Base-by-base conservation (phyloP, 345 rosid species). In the Litchi chinensis region DNA sequence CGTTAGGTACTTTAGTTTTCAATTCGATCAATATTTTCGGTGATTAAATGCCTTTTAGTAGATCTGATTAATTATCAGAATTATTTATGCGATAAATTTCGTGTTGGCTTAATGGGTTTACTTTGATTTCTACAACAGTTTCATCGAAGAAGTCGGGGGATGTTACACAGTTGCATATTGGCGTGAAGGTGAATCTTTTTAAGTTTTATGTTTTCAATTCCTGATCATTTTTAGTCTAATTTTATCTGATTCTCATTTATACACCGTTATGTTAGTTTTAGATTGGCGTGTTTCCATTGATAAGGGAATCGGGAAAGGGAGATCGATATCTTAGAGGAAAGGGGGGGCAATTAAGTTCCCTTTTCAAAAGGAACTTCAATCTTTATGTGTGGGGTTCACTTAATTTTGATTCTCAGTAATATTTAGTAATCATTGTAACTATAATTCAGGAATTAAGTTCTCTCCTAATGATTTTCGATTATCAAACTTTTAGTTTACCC, bases 101-200 rank as follows among this genome's bases (percentile, higher is more conserved):
- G 0, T 18, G 39, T 37, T 43, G 54, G 54, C 16, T n/a, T 26
- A 63, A 80, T 74, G 62, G 71, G 52, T 56, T 13, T 32, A 22
- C 46, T 41, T 28, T 57, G 0, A 66, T 63, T 41, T 44, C 68
- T 65, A 67, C 62, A 56, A 56, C 86, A 95, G 98, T 81, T 54
- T 68, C 80, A 69, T 94, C 92, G 46, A 93, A 89, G 88, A 91
- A 87, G 32, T 90, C 93, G 4, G 90, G 82, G 60, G 98, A 93
- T 79, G 97, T 95, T 22, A 91, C 91, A 21, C 90, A 92, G 84
- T 80, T 95, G 48, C 99, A 95, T 86, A 92, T 95, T 87, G 99
- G 99, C 40, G 93, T 95, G 57, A 95, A 90, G 99, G 99, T 93
- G 57, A 67, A 56, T 52, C 9, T 4, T 76, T 6, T 19, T 5